Evolutionary conservation across 257 asterid species (phyloP), one percentile per base, ranked within the genome.

Genomic region (Solanum bulbocastanum): DNA sequence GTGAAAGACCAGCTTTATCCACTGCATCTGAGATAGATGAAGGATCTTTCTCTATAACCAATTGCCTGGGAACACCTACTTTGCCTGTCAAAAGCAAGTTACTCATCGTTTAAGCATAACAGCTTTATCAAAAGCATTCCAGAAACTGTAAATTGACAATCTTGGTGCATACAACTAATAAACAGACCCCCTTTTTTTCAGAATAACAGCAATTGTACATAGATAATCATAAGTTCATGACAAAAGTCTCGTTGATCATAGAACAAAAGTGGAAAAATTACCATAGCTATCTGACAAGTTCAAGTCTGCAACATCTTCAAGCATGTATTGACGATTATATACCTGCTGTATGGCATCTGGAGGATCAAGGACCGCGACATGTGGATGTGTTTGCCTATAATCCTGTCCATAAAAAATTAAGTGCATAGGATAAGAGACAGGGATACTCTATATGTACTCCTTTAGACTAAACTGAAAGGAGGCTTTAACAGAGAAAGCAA

Each of bases 351-450:
- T 97, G 74, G 98, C 98, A 92, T 93, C 94, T 58, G 99, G 99
- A 88, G 99, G 99, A 89, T 97, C 99, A 82, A 97, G 99, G 89
- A 97, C 98, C 11, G 98, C 96, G 83, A 96, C 98, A 88, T 97
- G 98, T 10, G 99, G 99, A 92, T 97, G 98, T 49, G 95, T 90
- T 62, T 90, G 83, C 89, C 98, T 88, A 89, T 96, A 97, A 90
- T 97, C 98, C 99, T 96, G 66, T 82, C 42, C 85, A 82, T 10
- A 86, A 7, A 4, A 71, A 8, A 32, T 3, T 1, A 46, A 49
- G 39, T 5, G 15, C 7, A 25, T 27, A 79, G 85, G 18, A 27
- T 16, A 42, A 78, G 84, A 78, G 20, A 40, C 84, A 2, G 39
- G n/a, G 65, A 42, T 15, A 25, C 10, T 42, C 65, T 58, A 40